Conservation (phyloP, 1,139 yeast genomes). For the Candida dubliniensis region DNA sequence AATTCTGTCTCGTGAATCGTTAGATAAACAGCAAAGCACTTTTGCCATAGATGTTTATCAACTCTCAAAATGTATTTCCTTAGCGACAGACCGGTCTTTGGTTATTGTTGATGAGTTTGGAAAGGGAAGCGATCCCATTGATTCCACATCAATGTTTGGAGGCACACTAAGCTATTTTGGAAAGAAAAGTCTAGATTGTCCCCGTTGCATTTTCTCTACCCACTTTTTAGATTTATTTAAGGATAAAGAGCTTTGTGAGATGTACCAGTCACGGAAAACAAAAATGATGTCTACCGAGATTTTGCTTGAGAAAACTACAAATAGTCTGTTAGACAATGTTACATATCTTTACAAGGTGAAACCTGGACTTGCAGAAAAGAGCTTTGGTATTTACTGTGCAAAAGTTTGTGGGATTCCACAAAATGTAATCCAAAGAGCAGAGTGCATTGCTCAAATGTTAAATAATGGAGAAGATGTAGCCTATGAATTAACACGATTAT, state of each 20-base stretch:
- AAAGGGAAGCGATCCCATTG: slow-evolving; percentile 47
- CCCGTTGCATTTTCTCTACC: slow-evolving; percentile 39
- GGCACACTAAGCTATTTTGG: slow-evolving; percentile 29
- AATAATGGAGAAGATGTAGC: slow-evolving; percentile 18
- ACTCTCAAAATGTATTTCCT: slow-evolving; percentile 37
- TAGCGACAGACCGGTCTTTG: slow-evolving; percentile 36
- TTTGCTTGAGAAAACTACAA: slow-evolving; percentile 11
- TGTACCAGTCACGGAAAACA: slow-evolving; percentile 2
- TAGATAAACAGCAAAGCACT: slow-evolving; percentile 42
- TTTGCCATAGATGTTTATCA: slow-evolving; percentile 47
- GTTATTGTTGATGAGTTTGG: slow-evolving; percentile 53
- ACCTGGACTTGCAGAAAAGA: slow-evolving; percentile 28
- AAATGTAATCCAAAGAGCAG: slow-evolving; percentile 27
- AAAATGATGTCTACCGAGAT: slow-evolving; percentile 23
- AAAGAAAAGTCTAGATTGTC: slow-evolving; percentile 17
- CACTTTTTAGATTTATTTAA: slow-evolving; percentile 44
- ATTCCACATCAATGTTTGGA: slow-evolving; percentile 47
- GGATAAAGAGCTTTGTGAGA: slow-evolving; percentile 6
- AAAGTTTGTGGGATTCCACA: slow-evolving; percentile 30
- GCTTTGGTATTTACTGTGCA: slow-evolving; percentile 43
- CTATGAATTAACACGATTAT: slow-evolving; percentile 15
- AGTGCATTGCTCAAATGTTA: slow-evolving; percentile 17
- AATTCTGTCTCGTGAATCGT: slow-evolving; percentile 41
- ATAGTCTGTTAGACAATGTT: slow-evolving; percentile 14
- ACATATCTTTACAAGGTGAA: slow-evolving; percentile 31